These are phyloP conservation scores for Eremochloa ophiuroides DNA, from an alignment of 176 grass and related monocot species.

Conservation along the genomic window DNA sequence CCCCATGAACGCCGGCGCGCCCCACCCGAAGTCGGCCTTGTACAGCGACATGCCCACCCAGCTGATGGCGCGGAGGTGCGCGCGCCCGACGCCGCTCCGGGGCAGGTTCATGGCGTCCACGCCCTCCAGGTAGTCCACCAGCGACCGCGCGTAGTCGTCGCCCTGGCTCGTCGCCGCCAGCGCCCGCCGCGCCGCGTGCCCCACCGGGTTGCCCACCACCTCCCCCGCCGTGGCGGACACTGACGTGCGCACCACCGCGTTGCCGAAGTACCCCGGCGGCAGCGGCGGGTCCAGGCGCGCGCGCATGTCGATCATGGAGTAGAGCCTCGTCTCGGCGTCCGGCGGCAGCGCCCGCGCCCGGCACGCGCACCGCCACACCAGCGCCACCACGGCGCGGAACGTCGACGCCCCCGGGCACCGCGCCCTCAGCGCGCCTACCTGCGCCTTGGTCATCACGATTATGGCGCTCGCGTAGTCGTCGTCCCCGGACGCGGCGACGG, in stretches of 20 bases:
- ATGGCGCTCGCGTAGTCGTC: slow-evolving; percentile 6
- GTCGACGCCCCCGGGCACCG: too few species aligned
- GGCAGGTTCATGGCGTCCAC: slow-evolving; percentile 34
- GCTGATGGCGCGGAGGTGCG: slow-evolving; percentile 51
- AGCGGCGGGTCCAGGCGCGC: too few species aligned
- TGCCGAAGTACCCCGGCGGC: too few species aligned
- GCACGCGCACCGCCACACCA: too few species aligned
- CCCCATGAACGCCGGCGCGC: slow-evolving; percentile 43
- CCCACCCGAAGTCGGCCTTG: slow-evolving; percentile 59
- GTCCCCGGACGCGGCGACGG: neutral
- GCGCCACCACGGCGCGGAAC: too few species aligned
- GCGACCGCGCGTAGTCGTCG: slow-evolving; percentile 39
- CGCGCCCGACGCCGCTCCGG: slow-evolving; percentile 7
- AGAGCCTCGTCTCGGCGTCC: too few species aligned
- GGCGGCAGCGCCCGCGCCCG: too few species aligned
- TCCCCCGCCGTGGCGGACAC: slow-evolving; percentile 2
- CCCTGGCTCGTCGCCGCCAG: slow-evolving; percentile 35
- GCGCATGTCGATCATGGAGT: too few species aligned
- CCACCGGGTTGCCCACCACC: slow-evolving; percentile 21
- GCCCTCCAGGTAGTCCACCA: slow-evolving; percentile 49
- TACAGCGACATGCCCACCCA: slow-evolving; percentile 52
- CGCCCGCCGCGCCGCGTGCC: neutral
- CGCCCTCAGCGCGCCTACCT: too few species aligned
- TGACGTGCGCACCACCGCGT: too few species aligned
- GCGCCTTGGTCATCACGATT: too few species aligned